Evolutionary conservation across 1,284 basidiomycete genomes (phyloP).

Genomic region (Puccinia horiana): DNA sequence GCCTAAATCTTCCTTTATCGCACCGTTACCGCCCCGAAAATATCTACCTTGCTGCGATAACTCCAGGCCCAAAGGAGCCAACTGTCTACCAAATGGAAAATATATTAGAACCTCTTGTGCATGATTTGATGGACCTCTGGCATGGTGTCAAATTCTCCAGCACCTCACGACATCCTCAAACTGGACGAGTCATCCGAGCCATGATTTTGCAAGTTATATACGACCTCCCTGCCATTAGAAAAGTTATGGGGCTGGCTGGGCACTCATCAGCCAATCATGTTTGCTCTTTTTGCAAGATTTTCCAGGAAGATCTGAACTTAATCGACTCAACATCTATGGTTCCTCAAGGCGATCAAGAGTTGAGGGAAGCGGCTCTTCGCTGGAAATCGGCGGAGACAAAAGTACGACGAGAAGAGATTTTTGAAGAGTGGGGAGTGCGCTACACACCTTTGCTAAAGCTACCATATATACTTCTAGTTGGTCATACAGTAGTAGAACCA

Average conservation of each 20-base stretch:
- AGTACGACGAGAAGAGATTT: not conserved
- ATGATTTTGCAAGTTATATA: constrained; percentile 16
- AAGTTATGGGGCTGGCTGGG: constrained; percentile 28
- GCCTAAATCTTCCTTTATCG: constrained; percentile 53
- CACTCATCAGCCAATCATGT: not conserved
- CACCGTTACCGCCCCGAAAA: constrained; percentile 59
- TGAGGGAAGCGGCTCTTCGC: constrained; percentile 4
- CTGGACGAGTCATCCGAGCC: constrained; percentile 12
- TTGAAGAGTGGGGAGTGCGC: constrained; percentile 20
- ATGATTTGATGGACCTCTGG: constrained; percentile 41
- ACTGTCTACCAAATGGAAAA: constrained; percentile 54
- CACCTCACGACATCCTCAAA: not conserved
- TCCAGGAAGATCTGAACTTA: not conserved
- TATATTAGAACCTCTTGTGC: constrained; percentile 56
- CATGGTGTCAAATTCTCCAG: constrained; percentile 9
- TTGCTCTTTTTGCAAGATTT: constrained; percentile 26
- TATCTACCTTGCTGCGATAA: constrained; percentile 59
- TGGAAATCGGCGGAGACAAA: constrained; percentile 17
- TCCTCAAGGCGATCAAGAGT: not conserved
- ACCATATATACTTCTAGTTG: constrained; percentile 29
- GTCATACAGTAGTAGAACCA: constrained; percentile 30
- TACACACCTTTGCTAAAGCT: constrained; percentile 28
- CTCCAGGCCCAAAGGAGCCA: constrained; percentile 56
- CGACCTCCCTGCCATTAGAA: constrained; percentile 22
- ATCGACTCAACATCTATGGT: not conserved